These are phyloP conservation scores for Paratinospora sagittata DNA, from an alignment of 164 flowering plant species.

Conservation along the genomic window DNA sequence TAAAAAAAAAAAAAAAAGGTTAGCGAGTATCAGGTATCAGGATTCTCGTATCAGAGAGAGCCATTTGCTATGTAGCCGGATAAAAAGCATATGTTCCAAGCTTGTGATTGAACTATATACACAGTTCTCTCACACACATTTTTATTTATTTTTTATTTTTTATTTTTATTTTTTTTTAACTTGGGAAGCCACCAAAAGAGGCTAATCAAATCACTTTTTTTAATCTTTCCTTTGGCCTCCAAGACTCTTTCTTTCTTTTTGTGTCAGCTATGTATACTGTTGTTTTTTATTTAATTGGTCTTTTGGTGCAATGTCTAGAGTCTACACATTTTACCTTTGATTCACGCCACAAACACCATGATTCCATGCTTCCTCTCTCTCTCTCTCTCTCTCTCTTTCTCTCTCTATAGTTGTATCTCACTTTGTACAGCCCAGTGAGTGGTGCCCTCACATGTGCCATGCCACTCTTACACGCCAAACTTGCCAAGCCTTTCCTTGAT, in stretches of 20 bases:
- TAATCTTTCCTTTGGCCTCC: not conserved
- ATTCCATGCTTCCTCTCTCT: slow-evolving; percentile 4
- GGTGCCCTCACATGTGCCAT: slow-evolving; percentile 13
- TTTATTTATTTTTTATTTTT: not conserved
- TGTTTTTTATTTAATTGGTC: slow-evolving; percentile 5
- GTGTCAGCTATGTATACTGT: not conserved
- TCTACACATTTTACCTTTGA: slow-evolving; percentile 2
- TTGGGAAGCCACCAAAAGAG: not conserved
- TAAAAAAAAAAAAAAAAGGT: not conserved
- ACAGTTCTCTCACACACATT: not conserved
- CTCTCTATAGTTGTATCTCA: slow-evolving; percentile 1
- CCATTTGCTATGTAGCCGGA: not conserved
- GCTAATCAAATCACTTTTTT: not conserved
- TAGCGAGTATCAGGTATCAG: no score
- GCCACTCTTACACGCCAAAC: slow-evolving; percentile 8
- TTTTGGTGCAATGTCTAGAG: not conserved
- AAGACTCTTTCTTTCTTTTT: not conserved
- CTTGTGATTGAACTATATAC: not conserved
- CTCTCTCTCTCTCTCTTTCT: not conserved
- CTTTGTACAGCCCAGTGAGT: not conserved
- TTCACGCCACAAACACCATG: slow-evolving; percentile 17
- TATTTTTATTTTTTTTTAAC: not conserved
- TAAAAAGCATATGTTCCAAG: not conserved
- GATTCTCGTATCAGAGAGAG: no score
- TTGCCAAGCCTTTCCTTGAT: not conserved